Percentiles rank a stretch among this genome's conserved stretches.
Evolutionary conservation across 2,329 filamentous ascomycete genomes (phyloP).

Genomic region (Gaeumannomyces sp.): DNA sequence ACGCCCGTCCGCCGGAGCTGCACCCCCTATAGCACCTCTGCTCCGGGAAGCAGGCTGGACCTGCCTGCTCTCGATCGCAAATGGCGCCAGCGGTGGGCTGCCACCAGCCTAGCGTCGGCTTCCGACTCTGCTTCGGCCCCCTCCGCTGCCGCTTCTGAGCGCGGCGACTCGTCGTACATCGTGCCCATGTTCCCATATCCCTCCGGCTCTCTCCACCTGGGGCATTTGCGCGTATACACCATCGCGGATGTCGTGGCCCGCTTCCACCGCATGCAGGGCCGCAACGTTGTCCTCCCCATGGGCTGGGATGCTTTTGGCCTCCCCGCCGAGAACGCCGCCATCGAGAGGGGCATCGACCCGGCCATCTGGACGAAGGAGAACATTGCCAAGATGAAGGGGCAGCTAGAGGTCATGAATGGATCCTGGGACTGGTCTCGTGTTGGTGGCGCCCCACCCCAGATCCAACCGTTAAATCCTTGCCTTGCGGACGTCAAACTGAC

Average conservation of each 20-base stretch:
- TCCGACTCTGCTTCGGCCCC: neutral
- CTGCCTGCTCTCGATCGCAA: conserved; percentile 42
- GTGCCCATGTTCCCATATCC: conserved; percentile 93
- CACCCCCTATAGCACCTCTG: conserved; percentile 18
- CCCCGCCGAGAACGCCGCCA: conserved; percentile 85
- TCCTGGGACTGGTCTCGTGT: conserved; percentile 79
- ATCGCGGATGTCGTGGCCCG: conserved; percentile 82
- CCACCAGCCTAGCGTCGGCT: conserved; percentile 15
- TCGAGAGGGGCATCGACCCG: conserved; percentile 73
- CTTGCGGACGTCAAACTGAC: neutral
- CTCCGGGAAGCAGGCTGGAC: conserved; percentile 30
- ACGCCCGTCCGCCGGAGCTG: conserved; percentile 23
- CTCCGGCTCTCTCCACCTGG: conserved; percentile 78
- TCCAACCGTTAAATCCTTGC: neutral
- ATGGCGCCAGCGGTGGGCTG: conserved; percentile 44
- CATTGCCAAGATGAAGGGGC: conserved; percentile 78
- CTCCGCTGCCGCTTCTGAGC: neutral
- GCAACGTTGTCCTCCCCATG: conserved; percentile 78
- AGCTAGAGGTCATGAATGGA: conserved; percentile 72
- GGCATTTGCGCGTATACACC: conserved; percentile 82
- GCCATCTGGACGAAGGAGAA: conserved; percentile 74
- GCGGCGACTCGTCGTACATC: conserved; percentile 50
- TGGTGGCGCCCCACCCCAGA: conserved; percentile 29
- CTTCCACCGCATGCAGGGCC: conserved; percentile 67
- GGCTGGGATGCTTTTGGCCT: conserved; percentile 92